Evolutionary conservation across 1,284 basidiomycete species (phyloP).

Genomic region (Boletellus deceptivus): DNA sequence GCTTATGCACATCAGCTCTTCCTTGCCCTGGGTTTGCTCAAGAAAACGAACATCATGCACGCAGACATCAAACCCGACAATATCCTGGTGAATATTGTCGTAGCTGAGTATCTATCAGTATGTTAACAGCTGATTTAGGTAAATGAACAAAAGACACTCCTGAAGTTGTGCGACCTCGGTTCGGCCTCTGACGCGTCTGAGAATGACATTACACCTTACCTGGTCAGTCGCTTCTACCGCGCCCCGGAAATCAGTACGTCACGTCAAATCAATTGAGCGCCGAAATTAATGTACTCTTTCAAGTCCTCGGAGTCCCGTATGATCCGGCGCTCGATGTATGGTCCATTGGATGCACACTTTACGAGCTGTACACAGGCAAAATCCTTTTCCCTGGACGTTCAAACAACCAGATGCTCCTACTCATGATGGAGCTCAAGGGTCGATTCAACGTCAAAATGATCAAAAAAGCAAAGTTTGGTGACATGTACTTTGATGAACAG

Average conservation of each 20-base stretch:
- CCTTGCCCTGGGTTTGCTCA: conserved; percentile 80
- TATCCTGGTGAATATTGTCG: conserved; percentile 67
- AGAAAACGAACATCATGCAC: conserved; percentile 92
- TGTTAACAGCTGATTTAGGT: conserved; percentile 52
- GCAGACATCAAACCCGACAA: conserved; percentile 99
- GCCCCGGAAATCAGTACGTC: conserved; percentile 96
- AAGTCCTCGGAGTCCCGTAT: conserved; percentile 93
- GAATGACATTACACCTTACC: conserved; percentile 97
- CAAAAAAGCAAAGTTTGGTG: conserved; percentile 90
- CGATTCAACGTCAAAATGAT: conserved; percentile 93
- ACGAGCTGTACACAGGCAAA: conserved; percentile 97
- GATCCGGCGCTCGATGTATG: conserved; percentile 94
- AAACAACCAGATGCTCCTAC: conserved; percentile 97
- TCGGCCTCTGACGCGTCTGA: conserved; percentile 93
- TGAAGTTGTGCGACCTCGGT: conserved; percentile 96
- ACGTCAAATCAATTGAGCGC: conserved; percentile 6
- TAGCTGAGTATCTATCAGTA: conserved; percentile 10
- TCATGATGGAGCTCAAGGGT: conserved; percentile 97
- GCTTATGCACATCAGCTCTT: conserved; percentile 98
- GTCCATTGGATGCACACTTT: conserved; percentile 97
- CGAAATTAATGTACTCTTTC: conserved; percentile 17
- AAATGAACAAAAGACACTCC: conserved; percentile 89
- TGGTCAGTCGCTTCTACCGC: conserved; percentile 97
- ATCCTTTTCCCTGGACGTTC: conserved; percentile 96
- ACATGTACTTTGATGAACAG: conserved; percentile 92